phyloP scores from a whole-genome alignment of 805 yeast species.

The Metschnikowia sp. region DNA sequence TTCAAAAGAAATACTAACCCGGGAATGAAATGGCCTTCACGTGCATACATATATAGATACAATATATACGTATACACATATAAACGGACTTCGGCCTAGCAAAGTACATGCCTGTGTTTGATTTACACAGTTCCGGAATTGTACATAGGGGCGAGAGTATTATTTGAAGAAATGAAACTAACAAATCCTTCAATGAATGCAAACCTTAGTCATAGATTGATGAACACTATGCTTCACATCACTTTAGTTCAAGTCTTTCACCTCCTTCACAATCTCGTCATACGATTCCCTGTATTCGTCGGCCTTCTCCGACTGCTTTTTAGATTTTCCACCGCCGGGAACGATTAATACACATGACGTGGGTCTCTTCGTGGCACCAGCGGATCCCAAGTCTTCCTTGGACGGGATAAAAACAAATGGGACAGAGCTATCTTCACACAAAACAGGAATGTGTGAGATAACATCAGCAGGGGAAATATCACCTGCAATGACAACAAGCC shows the following conservation, averaged over 20 bases:
- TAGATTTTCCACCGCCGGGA: slow-evolving; percentile 89
- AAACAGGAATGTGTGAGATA: slow-evolving; percentile 93
- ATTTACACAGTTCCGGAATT: too few relatives aligned
- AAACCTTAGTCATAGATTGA: too few relatives aligned
- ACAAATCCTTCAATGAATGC: too few relatives aligned
- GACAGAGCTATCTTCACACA: slow-evolving; percentile 90
- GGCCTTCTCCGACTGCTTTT: slow-evolving; percentile 65
- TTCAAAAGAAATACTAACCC: too few relatives aligned
- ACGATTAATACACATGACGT: slow-evolving; percentile 96
- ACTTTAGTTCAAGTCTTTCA: slow-evolving; percentile 37
- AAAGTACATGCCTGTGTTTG: too few relatives aligned
- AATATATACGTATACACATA: too few relatives aligned
- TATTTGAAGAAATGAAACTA: too few relatives aligned
- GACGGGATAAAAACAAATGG: slow-evolving; percentile 95
- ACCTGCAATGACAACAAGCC: slow-evolving; percentile 93
- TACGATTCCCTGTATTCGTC: slow-evolving; percentile 87
- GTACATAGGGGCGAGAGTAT: too few relatives aligned
- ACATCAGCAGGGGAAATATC: slow-evolving; percentile 98
- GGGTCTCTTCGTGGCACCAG: slow-evolving; percentile 99
- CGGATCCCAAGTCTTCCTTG: slow-evolving; percentile 96
- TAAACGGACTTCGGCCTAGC: too few relatives aligned
- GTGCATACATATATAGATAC: too few relatives aligned
- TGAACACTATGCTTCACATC: background rate
- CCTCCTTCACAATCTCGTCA: slow-evolving; percentile 94
- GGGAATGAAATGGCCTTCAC: too few relatives aligned